These are phyloP conservation scores for Acer yangbiense DNA, from an alignment of 345 rosid species.

Conservation along the genomic window DNA sequence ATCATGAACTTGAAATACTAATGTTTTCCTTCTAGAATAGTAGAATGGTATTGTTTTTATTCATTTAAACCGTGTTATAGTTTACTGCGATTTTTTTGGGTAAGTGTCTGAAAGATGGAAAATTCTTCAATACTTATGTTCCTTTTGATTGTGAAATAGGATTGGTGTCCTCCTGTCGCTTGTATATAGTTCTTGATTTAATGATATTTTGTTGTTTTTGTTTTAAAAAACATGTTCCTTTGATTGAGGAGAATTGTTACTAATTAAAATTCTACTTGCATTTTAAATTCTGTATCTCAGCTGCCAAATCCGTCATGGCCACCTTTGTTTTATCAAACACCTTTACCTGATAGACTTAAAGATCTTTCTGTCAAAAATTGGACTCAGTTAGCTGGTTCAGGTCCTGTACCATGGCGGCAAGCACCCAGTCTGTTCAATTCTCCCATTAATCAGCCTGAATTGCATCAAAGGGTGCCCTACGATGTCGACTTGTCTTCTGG, in stretches of 20 bases:
- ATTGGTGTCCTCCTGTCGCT: not conserved
- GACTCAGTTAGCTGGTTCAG: slow-evolving; percentile 71
- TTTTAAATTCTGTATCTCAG: slow-evolving; percentile 45
- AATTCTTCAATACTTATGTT: not conserved
- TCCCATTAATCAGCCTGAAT: slow-evolving; percentile 56
- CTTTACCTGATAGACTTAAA: slow-evolving; percentile 56
- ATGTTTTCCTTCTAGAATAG: not conserved
- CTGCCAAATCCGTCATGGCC: slow-evolving; percentile 53
- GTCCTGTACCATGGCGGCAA: slow-evolving; percentile 77
- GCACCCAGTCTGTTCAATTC: slow-evolving; percentile 69
- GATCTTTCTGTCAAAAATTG: slow-evolving; percentile 58
- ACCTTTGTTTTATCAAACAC: slow-evolving; percentile 39
- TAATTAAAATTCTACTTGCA: not conserved
- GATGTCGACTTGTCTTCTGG: slow-evolving; percentile 53
- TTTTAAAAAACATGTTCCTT: not conserved
- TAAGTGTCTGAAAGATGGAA: not conserved
- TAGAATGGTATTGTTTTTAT: not conserved
- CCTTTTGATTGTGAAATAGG: not conserved
- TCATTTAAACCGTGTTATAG: not conserved
- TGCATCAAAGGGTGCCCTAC: slow-evolving; percentile 44
- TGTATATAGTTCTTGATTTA: not conserved
- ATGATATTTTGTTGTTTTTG: not conserved
- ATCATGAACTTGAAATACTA: not conserved
- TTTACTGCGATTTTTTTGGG: not conserved
- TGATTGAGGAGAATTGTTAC: not conserved